Evolutionary conservation across 495 filamentous ascomycete genomes (phyloP).

Genomic region (Schizothecium vesticola): DNA sequence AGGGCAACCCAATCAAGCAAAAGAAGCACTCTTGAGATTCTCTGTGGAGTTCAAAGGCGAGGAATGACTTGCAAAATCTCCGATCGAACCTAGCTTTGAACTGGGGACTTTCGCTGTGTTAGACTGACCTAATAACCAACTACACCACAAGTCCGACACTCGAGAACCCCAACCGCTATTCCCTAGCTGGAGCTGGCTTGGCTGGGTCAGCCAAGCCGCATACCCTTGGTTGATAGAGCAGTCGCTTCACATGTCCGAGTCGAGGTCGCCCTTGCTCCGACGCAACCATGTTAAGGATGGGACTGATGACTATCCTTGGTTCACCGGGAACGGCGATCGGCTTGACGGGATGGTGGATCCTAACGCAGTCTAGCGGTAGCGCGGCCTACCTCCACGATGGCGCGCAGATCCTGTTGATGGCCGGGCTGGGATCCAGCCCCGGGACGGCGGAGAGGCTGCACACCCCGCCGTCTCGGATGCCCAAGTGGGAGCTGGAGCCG

Average conservation of each 20-base stretch:
- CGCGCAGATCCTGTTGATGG: background rate
- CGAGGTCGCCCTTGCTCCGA: background rate
- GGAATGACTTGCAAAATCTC: too few relatives aligned
- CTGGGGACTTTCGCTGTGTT: too few relatives aligned
- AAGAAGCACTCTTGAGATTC: too few relatives aligned
- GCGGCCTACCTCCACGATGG: background rate
- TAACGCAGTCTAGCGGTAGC: background rate
- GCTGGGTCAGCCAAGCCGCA: background rate
- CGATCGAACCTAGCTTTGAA: too few relatives aligned
- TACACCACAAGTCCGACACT: too few relatives aligned
- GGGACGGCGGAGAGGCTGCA: background rate
- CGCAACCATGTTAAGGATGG: background rate
- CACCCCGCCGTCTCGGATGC: too few relatives aligned
- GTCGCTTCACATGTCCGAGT: background rate
- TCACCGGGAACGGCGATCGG: background rate
- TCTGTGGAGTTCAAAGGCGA: too few relatives aligned
- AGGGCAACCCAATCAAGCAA: too few relatives aligned
- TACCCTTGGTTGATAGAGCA: conserved; percentile 2
- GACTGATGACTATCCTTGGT: background rate
- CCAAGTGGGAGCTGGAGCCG: too few relatives aligned
- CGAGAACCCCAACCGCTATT: background rate
- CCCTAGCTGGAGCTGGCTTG: conserved; percentile 3
- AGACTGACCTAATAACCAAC: too few relatives aligned
- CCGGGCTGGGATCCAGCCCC: background rate
- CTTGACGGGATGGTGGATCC: background rate